A percentile compares a stretch with the other conserved stretches of the same genome.
Conservation (phyloP, 805 yeast species). For the Tetrapisispora phaffii region DNA sequence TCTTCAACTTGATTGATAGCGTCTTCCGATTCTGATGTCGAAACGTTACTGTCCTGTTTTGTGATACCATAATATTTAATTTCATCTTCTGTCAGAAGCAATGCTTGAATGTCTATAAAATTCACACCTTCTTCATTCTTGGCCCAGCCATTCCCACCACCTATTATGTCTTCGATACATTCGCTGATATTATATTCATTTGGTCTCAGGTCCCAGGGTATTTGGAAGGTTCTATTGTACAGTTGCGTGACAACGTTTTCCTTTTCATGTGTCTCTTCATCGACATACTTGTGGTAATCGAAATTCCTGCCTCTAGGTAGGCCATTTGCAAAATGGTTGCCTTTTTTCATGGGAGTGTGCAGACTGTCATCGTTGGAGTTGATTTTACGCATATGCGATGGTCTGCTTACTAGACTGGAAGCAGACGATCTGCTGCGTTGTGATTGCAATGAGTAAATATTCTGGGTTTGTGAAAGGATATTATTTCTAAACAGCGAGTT, state of each 20-base stretch:
- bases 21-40: neutral
- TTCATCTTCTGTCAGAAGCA: conserved; percentile 22
- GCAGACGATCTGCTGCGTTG: neutral
- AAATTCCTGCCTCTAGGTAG: neutral
- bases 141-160: conserved; percentile 66
- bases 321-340: neutral
- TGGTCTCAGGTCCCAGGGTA: conserved; percentile 50
- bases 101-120: conserved; percentile 26
- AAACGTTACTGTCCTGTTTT: neutral
- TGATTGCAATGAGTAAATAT: neutral
- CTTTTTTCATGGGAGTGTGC: neutral
- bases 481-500: conserved; percentile 1
- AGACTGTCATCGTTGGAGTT: neutral
- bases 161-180: conserved; percentile 64
- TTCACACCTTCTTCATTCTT: conserved; percentile 29
- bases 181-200: conserved; percentile 57
- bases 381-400: neutral
- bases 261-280: conserved; percentile 15
- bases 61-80: conserved; percentile 10
- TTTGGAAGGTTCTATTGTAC: conserved; percentile 45
- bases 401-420: neutral
- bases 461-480: neutral
- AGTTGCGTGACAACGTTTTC: conserved; percentile 43
- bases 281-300: conserved; percentile 9
- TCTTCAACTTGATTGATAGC: neutral